Evolutionary conservation across 208 protist genomes (phyloP), one percentile per base, ranked within the genome.

Genomic region (Wallacemonas sp.): DNA sequence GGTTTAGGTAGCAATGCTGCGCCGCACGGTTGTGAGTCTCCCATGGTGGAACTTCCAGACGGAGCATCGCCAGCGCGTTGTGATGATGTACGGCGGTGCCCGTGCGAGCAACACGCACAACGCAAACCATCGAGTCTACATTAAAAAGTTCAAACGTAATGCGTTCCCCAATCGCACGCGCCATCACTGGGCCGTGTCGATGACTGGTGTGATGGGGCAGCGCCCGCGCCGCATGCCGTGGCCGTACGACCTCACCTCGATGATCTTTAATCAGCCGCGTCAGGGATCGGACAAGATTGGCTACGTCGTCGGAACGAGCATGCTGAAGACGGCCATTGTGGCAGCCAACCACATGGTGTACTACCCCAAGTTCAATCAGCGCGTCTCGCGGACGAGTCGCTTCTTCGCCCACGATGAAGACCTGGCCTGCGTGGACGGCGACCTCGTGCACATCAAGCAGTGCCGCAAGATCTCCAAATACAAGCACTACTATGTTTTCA

Each of bases 401-500:
- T 97, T 93, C 78, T 97, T 97, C 46, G 92, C 92, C 12, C 92
- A 97, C 61, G 92, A 97, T 72, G 92, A 97, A 62, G 92, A 97
- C 70, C 73, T 97, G n/a, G 88, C 87, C 2, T 97, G 92, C 61
- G 92, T 97, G n/a, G 88, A 97, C 52, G 92, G 92, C 14, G 92
- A 97, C 49, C 66, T 97, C 39, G 92, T 97, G 39, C 92, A 97
- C 80, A 95, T 97, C 52, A 97, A 97, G 65, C 92, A 93, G 70
- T 95, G 79, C 46, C 73, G 92, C 34, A 97, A 97, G 68, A 94
- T 97, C 62, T 92, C 86, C 6, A 97, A 97, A 70, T 97, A 97
- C 76, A 97, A 97, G 71, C 92, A 97, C 77, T 97, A 95, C 76
- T 97, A 95, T 79, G 87, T 97, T 21, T 97, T 97, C 73, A 95